These are phyloP conservation scores for Amylocarpus encephaloides DNA, from an alignment of 2,329 filamentous ascomycete genomes.

Conservation along the genomic window DNA sequence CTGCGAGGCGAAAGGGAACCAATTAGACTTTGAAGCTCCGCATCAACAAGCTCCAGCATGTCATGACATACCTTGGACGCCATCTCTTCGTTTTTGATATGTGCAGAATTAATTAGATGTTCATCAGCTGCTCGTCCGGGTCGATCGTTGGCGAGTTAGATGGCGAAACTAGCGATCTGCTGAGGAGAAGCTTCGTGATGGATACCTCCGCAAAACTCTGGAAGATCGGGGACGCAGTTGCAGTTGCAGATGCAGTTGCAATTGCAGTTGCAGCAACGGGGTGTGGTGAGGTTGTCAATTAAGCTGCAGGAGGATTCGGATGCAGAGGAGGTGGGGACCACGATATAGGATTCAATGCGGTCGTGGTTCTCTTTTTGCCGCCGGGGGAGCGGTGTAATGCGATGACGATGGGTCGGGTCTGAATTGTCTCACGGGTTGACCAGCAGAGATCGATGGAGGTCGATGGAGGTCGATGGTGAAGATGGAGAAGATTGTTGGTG, in stretches of 20 bases:
- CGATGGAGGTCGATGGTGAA: background rate
- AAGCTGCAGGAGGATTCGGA: no score
- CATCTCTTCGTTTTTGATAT: constrained; percentile 26
- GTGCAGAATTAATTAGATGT: constrained; percentile 12
- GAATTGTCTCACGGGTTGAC: no score
- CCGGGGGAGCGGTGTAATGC: no score
- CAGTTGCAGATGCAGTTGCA: background rate
- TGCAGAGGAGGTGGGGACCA: background rate
- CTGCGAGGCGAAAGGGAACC: constrained; percentile 37
- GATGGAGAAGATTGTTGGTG: background rate
- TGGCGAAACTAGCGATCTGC: constrained; percentile 12
- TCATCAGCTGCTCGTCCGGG: constrained; percentile 16
- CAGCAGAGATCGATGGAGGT: no score
- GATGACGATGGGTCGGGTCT: no score
- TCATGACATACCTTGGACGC: constrained; percentile 33
- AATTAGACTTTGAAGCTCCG: constrained; percentile 14
- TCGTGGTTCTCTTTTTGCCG: no score
- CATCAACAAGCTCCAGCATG: background rate
- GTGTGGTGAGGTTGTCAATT: no score
- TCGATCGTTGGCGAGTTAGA: constrained; percentile 12
- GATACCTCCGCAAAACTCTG: background rate
- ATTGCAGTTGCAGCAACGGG: no score
- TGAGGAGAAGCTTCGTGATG: constrained; percentile 1
- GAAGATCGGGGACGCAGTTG: background rate
- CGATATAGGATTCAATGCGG: background rate